A percentile compares a stretch with the other conserved stretches of the same genome.
Evolutionary conservation across 192 early-diverging fungal species (phyloP).

Genomic region (Podila verticillata): DNA sequence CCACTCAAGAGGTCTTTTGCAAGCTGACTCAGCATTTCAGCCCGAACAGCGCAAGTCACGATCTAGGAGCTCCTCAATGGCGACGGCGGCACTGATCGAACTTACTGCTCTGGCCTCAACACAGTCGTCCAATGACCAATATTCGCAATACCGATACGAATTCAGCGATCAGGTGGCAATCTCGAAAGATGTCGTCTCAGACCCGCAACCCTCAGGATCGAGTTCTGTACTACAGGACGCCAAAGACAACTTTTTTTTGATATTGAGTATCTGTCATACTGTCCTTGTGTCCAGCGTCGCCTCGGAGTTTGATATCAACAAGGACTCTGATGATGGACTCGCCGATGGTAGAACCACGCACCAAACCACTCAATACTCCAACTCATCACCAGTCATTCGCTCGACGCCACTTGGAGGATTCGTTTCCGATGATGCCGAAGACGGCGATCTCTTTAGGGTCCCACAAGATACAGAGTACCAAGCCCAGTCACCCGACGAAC

Average conservation of each 20-base stretch:
- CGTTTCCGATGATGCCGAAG: background rate
- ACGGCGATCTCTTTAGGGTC: background rate
- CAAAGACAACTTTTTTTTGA: constrained; percentile 63
- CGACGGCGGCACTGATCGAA: background rate
- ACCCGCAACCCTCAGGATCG: background rate
- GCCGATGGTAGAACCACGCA: background rate
- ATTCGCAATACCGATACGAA: background rate
- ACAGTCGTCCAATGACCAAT: background rate
- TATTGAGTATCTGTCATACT: constrained; percentile 74
- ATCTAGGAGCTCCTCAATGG: background rate
- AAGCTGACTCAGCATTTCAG: background rate
- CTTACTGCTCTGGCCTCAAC: background rate
- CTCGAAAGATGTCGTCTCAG: background rate
- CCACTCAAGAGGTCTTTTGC: background rate
- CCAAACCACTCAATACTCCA: background rate
- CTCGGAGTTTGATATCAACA: background rate
- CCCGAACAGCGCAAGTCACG: background rate
- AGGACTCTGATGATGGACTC: constrained; percentile 12
- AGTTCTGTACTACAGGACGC: background rate
- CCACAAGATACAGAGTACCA: constrained; percentile 54
- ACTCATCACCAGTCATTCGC: background rate
- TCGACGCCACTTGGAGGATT: background rate
- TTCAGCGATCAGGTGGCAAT: background rate
- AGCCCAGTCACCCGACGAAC: constrained; percentile 75
- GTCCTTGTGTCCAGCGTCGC: constrained; percentile 56